phyloP scores from a whole-genome alignment of 306 rosid genomes.

The Medicago ruthenica region DNA sequence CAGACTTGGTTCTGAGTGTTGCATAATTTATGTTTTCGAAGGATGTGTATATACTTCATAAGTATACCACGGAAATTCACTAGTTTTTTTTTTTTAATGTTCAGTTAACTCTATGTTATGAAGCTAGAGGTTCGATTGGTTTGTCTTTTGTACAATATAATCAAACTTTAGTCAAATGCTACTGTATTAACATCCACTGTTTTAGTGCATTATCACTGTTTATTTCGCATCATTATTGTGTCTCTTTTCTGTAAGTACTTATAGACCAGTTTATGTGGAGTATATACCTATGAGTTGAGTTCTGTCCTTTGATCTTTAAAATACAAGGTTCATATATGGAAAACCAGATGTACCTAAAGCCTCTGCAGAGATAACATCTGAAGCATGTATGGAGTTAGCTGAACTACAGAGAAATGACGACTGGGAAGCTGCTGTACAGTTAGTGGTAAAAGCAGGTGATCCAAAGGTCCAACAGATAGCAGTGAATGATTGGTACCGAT shows the following conservation, averaged over 20 bases:
- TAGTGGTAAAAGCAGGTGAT: constrained; percentile 90
- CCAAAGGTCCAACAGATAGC: constrained; percentile 72
- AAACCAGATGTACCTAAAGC: constrained; percentile 96
- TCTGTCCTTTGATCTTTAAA: constrained; percentile 36
- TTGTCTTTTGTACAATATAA: constrained; percentile 25
- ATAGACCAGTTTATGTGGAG: constrained; percentile 13
- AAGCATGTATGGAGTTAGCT: constrained; percentile 66
- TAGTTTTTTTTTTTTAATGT: constrained; percentile 13
- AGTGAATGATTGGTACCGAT: constrained; percentile 84
- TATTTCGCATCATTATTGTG: constrained; percentile 16
- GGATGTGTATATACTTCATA: constrained; percentile 11
- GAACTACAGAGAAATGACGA: constrained; percentile 66
- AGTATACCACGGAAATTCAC: constrained; percentile 29
- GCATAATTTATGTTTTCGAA: constrained; percentile 27
- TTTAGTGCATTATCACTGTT: constrained; percentile 24
- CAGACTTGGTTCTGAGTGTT: constrained; percentile 28
- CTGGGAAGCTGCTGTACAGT: constrained; percentile 87
- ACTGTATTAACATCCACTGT: constrained; percentile 27
- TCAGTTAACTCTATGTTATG: constrained; percentile 1
- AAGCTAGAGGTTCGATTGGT: constrained; percentile 12
- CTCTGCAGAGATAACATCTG: constrained; percentile 62
- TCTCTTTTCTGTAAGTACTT: constrained; percentile 35
- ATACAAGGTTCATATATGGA: constrained; percentile 80
- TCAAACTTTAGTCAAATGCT: constrained; percentile 34
- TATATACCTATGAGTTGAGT: constrained; percentile 25